Conservation (phyloP, 1,139 yeast genomes). For the Saccharomyces hybrid region DNA sequence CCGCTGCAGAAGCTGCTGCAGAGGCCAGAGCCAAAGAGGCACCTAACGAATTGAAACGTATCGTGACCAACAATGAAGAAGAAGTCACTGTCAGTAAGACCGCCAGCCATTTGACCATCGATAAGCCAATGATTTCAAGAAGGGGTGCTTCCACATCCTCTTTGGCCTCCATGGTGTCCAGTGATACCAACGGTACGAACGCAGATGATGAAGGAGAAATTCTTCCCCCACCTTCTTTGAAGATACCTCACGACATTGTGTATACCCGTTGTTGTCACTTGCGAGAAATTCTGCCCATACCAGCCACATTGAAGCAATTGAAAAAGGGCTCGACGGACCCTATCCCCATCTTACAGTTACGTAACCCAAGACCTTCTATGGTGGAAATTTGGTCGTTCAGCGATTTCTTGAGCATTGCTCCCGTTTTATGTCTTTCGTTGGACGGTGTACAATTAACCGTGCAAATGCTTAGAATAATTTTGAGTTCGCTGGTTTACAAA, state of each 20-base stretch:
- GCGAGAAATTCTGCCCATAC: slow-evolving; percentile 86
- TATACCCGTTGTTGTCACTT: slow-evolving; percentile 91
- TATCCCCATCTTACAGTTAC: slow-evolving; percentile 51
- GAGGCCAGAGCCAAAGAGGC: slow-evolving; percentile 32
- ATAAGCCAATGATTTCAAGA: slow-evolving; percentile 43
- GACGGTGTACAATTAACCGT: slow-evolving; percentile 61
- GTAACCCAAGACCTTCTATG: slow-evolving; percentile 68
- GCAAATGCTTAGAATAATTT: slow-evolving; percentile 55
- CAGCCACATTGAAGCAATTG: slow-evolving; percentile 78
- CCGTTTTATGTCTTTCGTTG: slow-evolving; percentile 55
- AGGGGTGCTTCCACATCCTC: slow-evolving; percentile 25
- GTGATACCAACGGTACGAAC: slow-evolving; percentile 7
- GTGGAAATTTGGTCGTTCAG: slow-evolving; percentile 68
- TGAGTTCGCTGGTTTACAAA: slow-evolving; percentile 55
- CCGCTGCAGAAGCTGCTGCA: slow-evolving; percentile 34
- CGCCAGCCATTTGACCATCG: slow-evolving; percentile 40
- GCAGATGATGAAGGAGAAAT: slow-evolving; percentile 14
- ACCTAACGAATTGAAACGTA: slow-evolving; percentile 26
- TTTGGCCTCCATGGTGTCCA: slow-evolving; percentile 14
- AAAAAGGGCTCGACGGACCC: slow-evolving; percentile 66
- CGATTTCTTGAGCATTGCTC: slow-evolving; percentile 68
- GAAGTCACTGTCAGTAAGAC: slow-evolving; percentile 39
- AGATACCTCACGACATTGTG: slow-evolving; percentile 52
- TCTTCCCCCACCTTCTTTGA: slow-evolving; percentile 9
- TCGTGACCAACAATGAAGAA: slow-evolving; percentile 32